Evolutionary conservation across 331 rosid species (phyloP).

Genomic region (Quercus phellos): DNA sequence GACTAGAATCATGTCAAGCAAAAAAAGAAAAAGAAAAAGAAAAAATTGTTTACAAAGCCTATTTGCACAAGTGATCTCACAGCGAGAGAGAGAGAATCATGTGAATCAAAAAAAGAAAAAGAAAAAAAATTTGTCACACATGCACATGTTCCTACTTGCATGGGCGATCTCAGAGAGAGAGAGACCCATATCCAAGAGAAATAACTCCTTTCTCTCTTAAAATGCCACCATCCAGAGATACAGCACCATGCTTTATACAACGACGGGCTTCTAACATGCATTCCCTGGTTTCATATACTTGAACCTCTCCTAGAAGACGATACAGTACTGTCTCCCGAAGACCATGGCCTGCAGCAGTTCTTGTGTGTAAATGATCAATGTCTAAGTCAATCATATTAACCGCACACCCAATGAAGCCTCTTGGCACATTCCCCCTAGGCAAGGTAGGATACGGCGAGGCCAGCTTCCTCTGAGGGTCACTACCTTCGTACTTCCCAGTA

Average conservation of each 20-base stretch:
- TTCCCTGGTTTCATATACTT: conserved; percentile 56
- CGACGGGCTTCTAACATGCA: conserved; percentile 54
- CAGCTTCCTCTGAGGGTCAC: conserved; percentile 54
- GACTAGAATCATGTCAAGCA: neutral
- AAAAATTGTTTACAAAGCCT: too few species aligned
- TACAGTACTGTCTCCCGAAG: conserved; percentile 67
- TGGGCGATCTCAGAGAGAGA: neutral
- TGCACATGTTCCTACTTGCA: too few species aligned
- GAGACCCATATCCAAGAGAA: conserved; percentile 56
- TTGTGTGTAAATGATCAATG: conserved; percentile 24
- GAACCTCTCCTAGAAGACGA: conserved; percentile 57
- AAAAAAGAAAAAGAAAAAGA: too few species aligned
- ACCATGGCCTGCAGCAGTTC: conserved; percentile 47
- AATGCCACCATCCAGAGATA: conserved; percentile 77
- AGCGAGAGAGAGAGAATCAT: neutral
- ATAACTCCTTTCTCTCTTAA: conserved; percentile 43
- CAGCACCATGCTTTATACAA: conserved; percentile 56
- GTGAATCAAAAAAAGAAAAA: too few species aligned
- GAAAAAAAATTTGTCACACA: too few species aligned
- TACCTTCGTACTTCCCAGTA: conserved; percentile 17
- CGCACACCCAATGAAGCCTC: conserved; percentile 66
- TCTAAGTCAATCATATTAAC: conserved; percentile 68
- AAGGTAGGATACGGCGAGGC: conserved; percentile 40
- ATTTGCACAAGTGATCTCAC: neutral
- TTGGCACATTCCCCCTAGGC: conserved; percentile 36